Base-by-base conservation (phyloP, 352 stramenopile species). In the Hyaloperonospora brassicae region DNA sequence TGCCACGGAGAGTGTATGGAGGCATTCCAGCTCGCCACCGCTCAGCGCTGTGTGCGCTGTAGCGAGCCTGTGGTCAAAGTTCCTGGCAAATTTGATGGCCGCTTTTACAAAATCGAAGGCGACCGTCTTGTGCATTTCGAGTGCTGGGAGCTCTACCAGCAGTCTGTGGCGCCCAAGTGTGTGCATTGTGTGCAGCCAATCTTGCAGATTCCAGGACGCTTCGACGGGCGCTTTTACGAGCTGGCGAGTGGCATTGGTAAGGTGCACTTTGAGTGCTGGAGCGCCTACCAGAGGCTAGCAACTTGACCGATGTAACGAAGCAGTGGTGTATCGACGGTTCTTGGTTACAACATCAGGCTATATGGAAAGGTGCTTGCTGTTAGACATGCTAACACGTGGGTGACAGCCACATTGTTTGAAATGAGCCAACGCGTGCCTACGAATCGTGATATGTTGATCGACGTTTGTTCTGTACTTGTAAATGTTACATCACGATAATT, bases 181-280 rank as follows among this genome's bases (percentile, higher is more conserved):
- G 76, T 89, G 27, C 83, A 93, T 61, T 93, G 83, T 49, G 52
- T 56, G 17, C 64, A 88, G 54, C 64, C 83, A 40, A 85, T 93
- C 53, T 64, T 88, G 47, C 73, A 88, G 50, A 83, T 89, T 49
- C 72, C 70, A 0, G 76, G 76, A 12, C 72, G 67, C 7, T 93
- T 91, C 39, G 83, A 93, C 39, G 83, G 83, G 10, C 79, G 83
- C 52, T 93, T 93, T 55, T 93, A 91, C 64, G 80, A 89, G 10
- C 70, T 93, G 34, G 86, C 73, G 23, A 86, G 64, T 38, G 83
- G 79, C 5, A 43, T 70, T 31, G 83, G 83, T 22, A 93, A 93
- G 55, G 83, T 93, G 43, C 83, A 93, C 58, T 90, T 90, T 51
- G 83, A 93, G 59, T 93, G 83, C 66, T 93, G 83, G 83, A 78